phyloP scores from a whole-genome alignment of 192 early-diverging fungal species.

The Coemansia sp. region DNA sequence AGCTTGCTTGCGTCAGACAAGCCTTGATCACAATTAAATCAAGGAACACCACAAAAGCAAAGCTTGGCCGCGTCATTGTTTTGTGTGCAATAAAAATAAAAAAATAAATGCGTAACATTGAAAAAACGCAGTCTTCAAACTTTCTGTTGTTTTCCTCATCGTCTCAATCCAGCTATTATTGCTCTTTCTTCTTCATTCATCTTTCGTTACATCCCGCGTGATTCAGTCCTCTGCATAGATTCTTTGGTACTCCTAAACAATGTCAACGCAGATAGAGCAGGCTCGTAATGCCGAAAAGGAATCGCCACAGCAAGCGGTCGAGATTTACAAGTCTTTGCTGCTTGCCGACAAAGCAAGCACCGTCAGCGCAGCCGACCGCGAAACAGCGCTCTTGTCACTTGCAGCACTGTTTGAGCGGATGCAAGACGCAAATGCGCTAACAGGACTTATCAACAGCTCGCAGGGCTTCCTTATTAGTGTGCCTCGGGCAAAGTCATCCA shows the following conservation, averaged over 20 bases:
- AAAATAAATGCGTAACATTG: background rate
- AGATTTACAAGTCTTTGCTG: conserved; percentile 43
- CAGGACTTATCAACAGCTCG: conserved; percentile 77
- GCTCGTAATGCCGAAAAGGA: conserved; percentile 32
- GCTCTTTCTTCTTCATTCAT: background rate
- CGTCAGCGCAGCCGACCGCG: conserved; percentile 21
- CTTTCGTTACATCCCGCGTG: background rate
- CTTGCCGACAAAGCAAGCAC: conserved; percentile 24
- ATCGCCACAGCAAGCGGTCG: conserved; percentile 46
- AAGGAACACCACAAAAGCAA: no score
- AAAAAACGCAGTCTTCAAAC: background rate
- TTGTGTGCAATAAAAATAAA: background rate
- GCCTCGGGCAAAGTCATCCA: conserved; percentile 96
- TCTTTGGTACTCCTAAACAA: background rate
- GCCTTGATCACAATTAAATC: conserved; percentile 13
- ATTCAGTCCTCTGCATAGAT: conserved; percentile 5
- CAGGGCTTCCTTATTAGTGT: conserved; percentile 77
- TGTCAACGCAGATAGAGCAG: conserved; percentile 38
- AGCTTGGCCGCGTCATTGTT: conserved; percentile 29
- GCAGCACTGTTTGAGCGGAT: conserved; percentile 46
- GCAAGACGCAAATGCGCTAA: conserved; percentile 72
- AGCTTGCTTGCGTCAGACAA: conserved; percentile 21
- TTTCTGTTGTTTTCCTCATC: background rate
- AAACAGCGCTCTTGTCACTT: conserved; percentile 38
- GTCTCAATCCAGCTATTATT: background rate